phyloP scores from a whole-genome alignment of 306 rosid species.

The Albizia julibrissin region DNA sequence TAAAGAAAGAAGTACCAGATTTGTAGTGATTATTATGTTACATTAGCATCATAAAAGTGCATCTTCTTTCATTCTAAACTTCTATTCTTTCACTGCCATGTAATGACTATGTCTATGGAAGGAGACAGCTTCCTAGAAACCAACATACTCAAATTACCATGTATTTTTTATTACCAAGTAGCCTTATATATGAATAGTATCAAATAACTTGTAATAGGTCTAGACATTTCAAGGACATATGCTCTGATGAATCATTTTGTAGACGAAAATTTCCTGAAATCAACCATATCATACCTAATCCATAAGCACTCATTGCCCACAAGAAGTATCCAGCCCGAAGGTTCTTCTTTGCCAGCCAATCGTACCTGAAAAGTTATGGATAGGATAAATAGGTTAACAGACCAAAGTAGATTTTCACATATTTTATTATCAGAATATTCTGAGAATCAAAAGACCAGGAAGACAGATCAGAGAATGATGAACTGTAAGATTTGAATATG shows the following conservation, averaged over 20 bases:
- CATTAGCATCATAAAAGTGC: background rate
- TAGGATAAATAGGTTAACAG: constrained; percentile 27
- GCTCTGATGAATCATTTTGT: constrained; percentile 14
- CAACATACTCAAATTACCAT: background rate
- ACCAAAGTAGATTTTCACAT: background rate
- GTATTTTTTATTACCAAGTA: background rate
- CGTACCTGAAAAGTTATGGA: constrained; percentile 63
- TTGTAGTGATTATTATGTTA: background rate
- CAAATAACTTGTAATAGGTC: background rate
- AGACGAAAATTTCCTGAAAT: background rate
- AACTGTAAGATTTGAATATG: constrained; percentile 22
- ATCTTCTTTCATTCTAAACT: too few species aligned
- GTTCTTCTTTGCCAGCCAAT: constrained; percentile 88
- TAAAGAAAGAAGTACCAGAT: constrained; percentile 14
- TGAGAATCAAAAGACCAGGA: background rate
- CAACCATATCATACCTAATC: constrained; percentile 72
- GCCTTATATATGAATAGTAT: background rate
- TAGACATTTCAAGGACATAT: constrained; percentile 12
- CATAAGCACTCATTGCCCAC: constrained; percentile 98
- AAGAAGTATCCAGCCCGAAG: constrained; percentile 85
- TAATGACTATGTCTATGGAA: background rate
- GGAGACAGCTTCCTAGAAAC: too few species aligned
- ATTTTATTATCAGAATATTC: background rate
- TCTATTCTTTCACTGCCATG: constrained; percentile 1
- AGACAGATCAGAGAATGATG: background rate